phyloP scores from a whole-genome alignment of 129 eudicot genomes.

The Flaveria sonorensis region DNA sequence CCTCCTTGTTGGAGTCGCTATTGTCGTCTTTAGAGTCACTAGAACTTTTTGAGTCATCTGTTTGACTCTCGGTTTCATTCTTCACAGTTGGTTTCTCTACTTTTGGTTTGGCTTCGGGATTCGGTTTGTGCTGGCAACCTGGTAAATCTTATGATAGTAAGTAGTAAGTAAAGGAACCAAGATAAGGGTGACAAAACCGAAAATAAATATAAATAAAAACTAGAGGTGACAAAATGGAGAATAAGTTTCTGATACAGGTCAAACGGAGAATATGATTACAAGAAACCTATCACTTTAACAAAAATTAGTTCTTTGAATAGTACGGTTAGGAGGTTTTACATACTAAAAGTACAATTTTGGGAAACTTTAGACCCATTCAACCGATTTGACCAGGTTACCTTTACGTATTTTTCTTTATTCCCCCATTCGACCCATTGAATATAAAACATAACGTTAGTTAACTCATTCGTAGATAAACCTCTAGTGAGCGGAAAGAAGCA shows the following conservation, averaged over 20 bases:
- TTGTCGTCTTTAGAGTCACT: slow-evolving; percentile 41
- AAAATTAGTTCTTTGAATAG: neutral
- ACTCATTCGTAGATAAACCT: neutral
- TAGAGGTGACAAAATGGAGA: neutral
- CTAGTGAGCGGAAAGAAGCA: neutral
- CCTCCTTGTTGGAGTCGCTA: slow-evolving; percentile 21
- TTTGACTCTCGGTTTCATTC: slow-evolving; percentile 54
- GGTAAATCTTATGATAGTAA: slow-evolving; percentile 19
- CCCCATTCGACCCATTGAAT: neutral
- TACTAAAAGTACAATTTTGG: neutral
- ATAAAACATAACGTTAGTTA: neutral
- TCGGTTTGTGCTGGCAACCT: slow-evolving; percentile 73
- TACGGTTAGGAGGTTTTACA: neutral
- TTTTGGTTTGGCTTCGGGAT: slow-evolving; percentile 96
- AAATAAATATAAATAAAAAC: neutral
- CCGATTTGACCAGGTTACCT: too few species aligned
- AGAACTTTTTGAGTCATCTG: slow-evolving; percentile 42
- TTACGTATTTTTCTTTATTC: too few species aligned
- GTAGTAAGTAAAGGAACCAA: slow-evolving; percentile 16
- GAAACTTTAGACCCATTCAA: neutral
- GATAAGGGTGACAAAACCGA: neutral
- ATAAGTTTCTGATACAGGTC: neutral
- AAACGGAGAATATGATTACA: neutral
- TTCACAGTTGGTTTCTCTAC: slow-evolving; percentile 64
- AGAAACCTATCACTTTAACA: neutral